These are phyloP conservation scores for Hericium alpestre DNA, from an alignment of 768 basidiomycete genomes.

Conservation along the genomic window DNA sequence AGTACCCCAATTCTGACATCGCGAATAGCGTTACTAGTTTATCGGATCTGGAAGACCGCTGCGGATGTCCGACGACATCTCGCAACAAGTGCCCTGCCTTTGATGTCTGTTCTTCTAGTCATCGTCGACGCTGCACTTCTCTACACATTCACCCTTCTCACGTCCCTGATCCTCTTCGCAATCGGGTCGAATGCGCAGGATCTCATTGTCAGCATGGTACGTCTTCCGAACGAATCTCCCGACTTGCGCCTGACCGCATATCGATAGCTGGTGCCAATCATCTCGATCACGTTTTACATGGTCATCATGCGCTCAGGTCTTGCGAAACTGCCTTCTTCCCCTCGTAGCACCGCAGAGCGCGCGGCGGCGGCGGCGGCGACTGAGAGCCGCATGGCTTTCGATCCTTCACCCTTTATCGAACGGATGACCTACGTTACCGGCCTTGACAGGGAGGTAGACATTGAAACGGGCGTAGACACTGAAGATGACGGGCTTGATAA, in stretches of 20 bases:
- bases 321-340: neutral
- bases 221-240: neutral
- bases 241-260: neutral
- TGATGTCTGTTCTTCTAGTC: conserved; percentile 15
- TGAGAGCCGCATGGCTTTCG: too few relatives aligned
- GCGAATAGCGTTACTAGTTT: conserved; percentile 14
- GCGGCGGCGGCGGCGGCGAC: too few relatives aligned
- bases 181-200: neutral
- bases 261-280: neutral
- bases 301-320: neutral
- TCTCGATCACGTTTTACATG: neutral
- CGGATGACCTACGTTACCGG: too few relatives aligned
- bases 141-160: conserved; percentile 17
- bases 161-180: conserved; percentile 6
- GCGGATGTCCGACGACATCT: conserved; percentile 1
- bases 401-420: too few relatives aligned
- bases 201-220: neutral
- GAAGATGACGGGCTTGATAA: too few relatives aligned
- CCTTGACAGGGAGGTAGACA: too few relatives aligned
- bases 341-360: too few relatives aligned
- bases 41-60: conserved; percentile 17
- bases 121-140: conserved; percentile 17
- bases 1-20: neutral
- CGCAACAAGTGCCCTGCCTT: neutral
- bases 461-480: too few relatives aligned